These are phyloP conservation scores for Fusarium piperis DNA, from an alignment of 2,329 filamentous ascomycete species.

Conservation along the genomic window DNA sequence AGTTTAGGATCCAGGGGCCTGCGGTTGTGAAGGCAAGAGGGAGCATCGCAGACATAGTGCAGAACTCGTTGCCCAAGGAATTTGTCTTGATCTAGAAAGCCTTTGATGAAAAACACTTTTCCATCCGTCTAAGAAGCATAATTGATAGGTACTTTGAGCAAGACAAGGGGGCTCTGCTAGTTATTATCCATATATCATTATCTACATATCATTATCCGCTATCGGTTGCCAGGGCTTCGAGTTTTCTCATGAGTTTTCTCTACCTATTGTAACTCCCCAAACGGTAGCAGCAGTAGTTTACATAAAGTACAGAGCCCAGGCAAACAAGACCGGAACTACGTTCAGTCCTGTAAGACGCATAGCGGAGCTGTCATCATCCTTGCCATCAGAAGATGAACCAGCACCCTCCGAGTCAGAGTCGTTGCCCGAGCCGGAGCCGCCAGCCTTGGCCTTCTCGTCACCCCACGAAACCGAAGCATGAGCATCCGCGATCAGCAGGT, in stretches of 20 bases:
- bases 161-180: no score
- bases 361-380: background rate
- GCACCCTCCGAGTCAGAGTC: background rate
- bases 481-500: constrained; percentile 55
- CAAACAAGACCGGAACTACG: background rate
- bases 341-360: background rate
- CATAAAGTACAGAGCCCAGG: background rate
- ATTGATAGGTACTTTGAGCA: no score
- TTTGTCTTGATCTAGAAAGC: background rate
- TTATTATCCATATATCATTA: no score
- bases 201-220: no score
- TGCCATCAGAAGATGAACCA: background rate
- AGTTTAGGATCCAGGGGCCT: background rate
- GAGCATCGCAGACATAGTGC: background rate
- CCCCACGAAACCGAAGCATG: background rate
- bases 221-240: no score
- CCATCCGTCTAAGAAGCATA: no score
- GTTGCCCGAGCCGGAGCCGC: background rate
- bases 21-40: background rate
- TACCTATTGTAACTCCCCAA: background rate
- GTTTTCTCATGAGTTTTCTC: background rate
- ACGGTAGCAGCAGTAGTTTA: background rate
- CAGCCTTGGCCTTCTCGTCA: background rate
- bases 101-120: background rate
- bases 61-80: background rate